Conservation (phyloP, 1,284 basidiomycete genomes). For the Heimioporus retisporus region DNA sequence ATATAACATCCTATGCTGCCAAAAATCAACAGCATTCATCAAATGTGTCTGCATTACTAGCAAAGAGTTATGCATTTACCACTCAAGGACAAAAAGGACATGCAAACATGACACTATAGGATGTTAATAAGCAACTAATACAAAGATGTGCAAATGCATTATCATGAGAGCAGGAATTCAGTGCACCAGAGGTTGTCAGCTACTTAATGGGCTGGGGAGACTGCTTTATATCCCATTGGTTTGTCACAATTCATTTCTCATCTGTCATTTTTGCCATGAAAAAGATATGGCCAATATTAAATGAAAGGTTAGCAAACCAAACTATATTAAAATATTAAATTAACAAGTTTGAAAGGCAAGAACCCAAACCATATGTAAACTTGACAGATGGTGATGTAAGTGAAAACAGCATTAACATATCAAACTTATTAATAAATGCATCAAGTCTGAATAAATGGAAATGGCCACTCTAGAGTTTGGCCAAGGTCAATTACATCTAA, state of each 20-base stretch:
- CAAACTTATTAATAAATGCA: too few relatives aligned
- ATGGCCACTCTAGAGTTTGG: too few relatives aligned
- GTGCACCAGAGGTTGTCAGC: not conserved
- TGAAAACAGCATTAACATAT: too few relatives aligned
- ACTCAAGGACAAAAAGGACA: too few relatives aligned
- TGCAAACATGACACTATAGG: too few relatives aligned
- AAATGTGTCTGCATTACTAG: not conserved
- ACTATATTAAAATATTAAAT: not conserved
- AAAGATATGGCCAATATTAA: not conserved
- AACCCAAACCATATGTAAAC: too few relatives aligned
- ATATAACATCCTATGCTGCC: not conserved
- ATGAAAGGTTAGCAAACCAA: too few relatives aligned
- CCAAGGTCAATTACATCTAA: too few relatives aligned
- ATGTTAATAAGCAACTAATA: not conserved
- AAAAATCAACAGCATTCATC: not conserved
- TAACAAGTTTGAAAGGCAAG: too few relatives aligned
- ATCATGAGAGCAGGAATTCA: not conserved
- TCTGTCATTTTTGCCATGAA: not conserved
- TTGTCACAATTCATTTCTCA: not conserved
- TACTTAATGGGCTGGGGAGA: not conserved
- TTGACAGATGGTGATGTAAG: too few relatives aligned
- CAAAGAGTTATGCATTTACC: not conserved
- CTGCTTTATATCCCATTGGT: not conserved
- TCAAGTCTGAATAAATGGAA: too few relatives aligned
- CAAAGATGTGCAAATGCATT: not conserved